A percentile compares a stretch with the other conserved stretches of the same genome.
Evolutionary conservation across 1,284 basidiomycete species (phyloP).

Genomic region (Austroboletus olivaceoglutinosus): DNA sequence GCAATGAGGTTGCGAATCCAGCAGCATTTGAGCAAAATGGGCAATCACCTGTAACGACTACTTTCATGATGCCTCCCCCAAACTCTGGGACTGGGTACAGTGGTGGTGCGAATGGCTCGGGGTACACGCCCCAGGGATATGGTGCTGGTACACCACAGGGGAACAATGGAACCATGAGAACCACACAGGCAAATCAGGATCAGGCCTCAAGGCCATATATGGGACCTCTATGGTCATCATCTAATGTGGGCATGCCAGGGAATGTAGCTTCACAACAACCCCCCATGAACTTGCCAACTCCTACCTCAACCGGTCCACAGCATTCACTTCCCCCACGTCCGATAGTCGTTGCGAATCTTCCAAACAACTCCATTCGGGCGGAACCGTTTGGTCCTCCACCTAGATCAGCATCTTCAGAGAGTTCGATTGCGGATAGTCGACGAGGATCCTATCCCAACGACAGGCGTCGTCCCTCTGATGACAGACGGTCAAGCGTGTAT

Average conservation of each 20-base stretch:
- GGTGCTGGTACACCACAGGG: slow-evolving; percentile 5
- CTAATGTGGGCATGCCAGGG: slow-evolving; percentile 4
- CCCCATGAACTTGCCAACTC: neutral
- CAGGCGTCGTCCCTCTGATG: slow-evolving; percentile 13
- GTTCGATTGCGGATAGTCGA: slow-evolving; percentile 15
- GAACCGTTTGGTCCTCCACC: slow-evolving; percentile 20
- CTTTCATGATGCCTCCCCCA: neutral
- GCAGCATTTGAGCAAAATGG: neutral
- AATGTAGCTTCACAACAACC: slow-evolving; percentile 6
- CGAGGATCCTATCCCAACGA: slow-evolving; percentile 16
- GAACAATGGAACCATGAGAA: neutral
- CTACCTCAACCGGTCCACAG: neutral
- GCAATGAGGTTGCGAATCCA: slow-evolving; percentile 1
- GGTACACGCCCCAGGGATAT: slow-evolving; percentile 2
- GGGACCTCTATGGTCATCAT: neutral
- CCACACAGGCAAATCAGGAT: neutral
- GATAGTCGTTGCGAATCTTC: neutral
- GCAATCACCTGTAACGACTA: neutral
- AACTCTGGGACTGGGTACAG: neutral
- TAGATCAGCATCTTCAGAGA: slow-evolving; percentile 19
- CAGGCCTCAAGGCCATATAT: neutral
- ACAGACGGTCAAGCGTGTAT: slow-evolving; percentile 11
- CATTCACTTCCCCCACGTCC: slow-evolving; percentile 25
- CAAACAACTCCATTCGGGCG: slow-evolving; percentile 17
- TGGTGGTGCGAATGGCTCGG: neutral